Evolutionary conservation across 768 basidiomycete species (phyloP).

Genomic region (Thelephora ganbajun): DNA sequence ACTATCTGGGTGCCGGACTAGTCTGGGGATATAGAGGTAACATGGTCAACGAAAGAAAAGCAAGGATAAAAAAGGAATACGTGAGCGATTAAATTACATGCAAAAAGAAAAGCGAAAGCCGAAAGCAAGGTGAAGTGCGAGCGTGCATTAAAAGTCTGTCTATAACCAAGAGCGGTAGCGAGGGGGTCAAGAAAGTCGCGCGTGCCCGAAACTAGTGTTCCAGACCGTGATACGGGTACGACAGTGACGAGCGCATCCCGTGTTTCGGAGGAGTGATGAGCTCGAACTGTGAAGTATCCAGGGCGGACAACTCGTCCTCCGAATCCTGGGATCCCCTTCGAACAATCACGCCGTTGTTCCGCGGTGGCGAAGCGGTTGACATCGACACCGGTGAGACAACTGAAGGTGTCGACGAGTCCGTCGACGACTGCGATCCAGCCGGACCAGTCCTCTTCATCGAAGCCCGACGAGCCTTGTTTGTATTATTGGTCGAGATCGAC

Average conservation of each 20-base stretch:
- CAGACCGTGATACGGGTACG: conserved; percentile 43
- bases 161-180: not conserved
- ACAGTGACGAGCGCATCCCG: conserved; percentile 21
- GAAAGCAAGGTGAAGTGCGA: not conserved
- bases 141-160: not conserved
- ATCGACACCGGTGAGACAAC: conserved; percentile 7
- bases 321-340: conserved; percentile 27
- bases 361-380: conserved; percentile 10
- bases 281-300: conserved; percentile 57
- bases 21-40: not conserved
- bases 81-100: not conserved
- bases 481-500: conserved; percentile 3
- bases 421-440: conserved; percentile 5
- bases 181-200: conserved; percentile 6
- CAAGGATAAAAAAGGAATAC: not conserved
- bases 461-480: not conserved
- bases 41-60: not conserved
- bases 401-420: conserved; percentile 8
- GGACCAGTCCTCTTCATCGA: not conserved
- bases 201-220: conserved; percentile 22
- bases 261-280: conserved; percentile 33
- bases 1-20: too few species aligned
- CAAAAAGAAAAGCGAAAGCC: not conserved
- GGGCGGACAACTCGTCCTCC: conserved; percentile 31
- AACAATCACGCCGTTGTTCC: conserved; percentile 21